Evolutionary conservation across 169 alveolate species (phyloP), one percentile per base, ranked within the genome.

Genomic region (Blepharisma undulans): DNA sequence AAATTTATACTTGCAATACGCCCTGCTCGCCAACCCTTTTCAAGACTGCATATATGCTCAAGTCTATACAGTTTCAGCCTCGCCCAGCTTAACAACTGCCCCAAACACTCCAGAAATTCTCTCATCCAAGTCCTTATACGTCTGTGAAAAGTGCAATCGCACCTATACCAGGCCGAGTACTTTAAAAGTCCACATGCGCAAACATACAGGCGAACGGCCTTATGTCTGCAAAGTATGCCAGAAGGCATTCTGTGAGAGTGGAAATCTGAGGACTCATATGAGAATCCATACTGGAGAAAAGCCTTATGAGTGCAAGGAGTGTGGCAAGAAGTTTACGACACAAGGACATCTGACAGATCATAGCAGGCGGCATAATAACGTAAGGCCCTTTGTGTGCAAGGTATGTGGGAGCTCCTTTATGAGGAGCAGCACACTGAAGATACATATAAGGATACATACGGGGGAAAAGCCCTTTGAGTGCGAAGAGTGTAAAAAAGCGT

Each of bases 381-480:
- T 95, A 84, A 97, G 95, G 82, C 98, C 98, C 4, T 97, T 96
- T 92, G 89, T 92, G 10, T 97, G 98, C 48, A 91, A 82, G 32
- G 97, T 95, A n/a, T 97, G 98, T 72, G 90, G 93, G 71, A 96
- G 95, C 87, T 87, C 97, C 89, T 97, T 97, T 76, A 97, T 97
- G 71, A 94, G 96, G 92, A 91, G 95, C 21, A 93, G 97, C n/a
- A 96, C 96, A 91, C 89, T 97, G 34, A 96, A 94, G 88, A 95
- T 96, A 5, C 98, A 97, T 90, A 79, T 95, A 78, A 90, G 98
- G 76, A 96, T 95, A 16, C 98, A 97, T 84, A 95, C 98, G 12
- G 98, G 98, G 48, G 98, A 97, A 82, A 97, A 95, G 87, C 98
- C 98, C 5, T 96, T 95, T 91, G 79, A 88, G 4, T 97, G 98